phyloP scores from a whole-genome alignment of 139 green algal genomes.

The Chlamydomonas applanata region DNA sequence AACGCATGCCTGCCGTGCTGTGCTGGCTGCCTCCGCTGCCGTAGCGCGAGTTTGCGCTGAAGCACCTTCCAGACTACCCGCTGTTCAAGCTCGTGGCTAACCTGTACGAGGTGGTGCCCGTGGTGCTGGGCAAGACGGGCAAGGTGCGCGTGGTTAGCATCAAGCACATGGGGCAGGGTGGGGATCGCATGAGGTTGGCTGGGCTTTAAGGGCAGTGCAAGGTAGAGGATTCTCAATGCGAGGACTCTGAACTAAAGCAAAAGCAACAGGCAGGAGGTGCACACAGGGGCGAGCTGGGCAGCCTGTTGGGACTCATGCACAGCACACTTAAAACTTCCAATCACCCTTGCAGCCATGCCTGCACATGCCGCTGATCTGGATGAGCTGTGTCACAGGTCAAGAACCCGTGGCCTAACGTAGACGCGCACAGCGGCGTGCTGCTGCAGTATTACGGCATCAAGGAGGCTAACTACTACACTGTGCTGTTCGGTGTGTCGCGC shows the following conservation, averaged over 20 bases:
- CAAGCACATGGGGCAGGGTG: too few relatives aligned
- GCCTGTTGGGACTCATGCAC: too few relatives aligned
- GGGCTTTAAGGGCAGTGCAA: too few relatives aligned
- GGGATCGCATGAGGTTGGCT: too few relatives aligned
- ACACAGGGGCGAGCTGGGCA: too few relatives aligned
- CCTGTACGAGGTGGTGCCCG: conserved; percentile 94
- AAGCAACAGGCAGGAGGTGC: too few relatives aligned
- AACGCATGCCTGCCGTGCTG: too few relatives aligned
- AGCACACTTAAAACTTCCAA: too few relatives aligned
- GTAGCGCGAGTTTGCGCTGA: conserved; percentile 90
- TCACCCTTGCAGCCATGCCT: too few relatives aligned
- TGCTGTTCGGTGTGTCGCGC: conserved; percentile 95
- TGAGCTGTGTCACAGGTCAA: conserved; percentile 60
- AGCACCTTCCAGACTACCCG: conserved; percentile 91
- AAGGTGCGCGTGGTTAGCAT: conserved; percentile 85
- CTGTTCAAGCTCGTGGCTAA: conserved; percentile 89
- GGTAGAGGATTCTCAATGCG: too few relatives aligned
- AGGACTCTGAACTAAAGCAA: too few relatives aligned
- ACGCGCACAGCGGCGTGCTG: conserved; percentile 95
- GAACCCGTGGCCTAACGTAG: conserved; percentile 99
- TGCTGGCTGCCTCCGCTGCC: neutral
- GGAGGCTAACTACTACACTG: conserved; percentile 96
- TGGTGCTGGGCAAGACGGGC: conserved; percentile 83
- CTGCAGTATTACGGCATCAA: conserved; percentile 94
- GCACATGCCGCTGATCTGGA: too few relatives aligned